Evolutionary conservation across 2,329 filamentous ascomycete genomes (phyloP), one percentile per base, ranked within the genome.

Genomic region (Tolypocladium nubicola): DNA sequence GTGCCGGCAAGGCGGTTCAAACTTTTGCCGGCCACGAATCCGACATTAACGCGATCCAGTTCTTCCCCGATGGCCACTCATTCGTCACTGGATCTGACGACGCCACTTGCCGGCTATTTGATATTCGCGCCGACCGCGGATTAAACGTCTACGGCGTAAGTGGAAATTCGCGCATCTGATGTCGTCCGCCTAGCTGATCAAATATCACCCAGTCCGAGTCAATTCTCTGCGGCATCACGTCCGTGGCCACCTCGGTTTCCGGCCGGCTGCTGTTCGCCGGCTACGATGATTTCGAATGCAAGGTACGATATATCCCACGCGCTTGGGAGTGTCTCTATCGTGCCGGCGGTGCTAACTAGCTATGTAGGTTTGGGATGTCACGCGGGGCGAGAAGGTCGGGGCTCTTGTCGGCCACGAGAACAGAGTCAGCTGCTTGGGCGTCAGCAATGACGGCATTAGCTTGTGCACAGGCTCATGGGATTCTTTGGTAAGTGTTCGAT

Each of bases 381-480:
- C 96, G 57, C 88, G 94, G 64, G 94, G 93, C 62, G 94, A 99
- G 73, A 95, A 96, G 77, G 91, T 99, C 63, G 94, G 94, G 70
- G 96, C 92, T 57, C 82, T 99, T 59, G 93, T 95, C 68, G 94
- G 94, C 67, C 94, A 99, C 75, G 93, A 97, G 76, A 99, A 99
- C 80, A 89, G 94, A 65, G 94, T 99, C 72, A 97, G 93, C 83
- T 99, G 94, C 76, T 79, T 99, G 71, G 94, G 94, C 64, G 94
- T 99, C 67, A 97, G 93, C 81, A 97, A 97, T 74, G 94, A 99
- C 71, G 94, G 93, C 62, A 96, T 97, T 79, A 97, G 93, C 79
- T 81, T 99, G 78, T 97, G 94, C 84, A 99, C 94, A 70, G 94
- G 94, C 74, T 99, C 94, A 65, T 99, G 94, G 94, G 94, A 99